Base-by-base conservation (phyloP, 2,329 filamentous ascomycete species). In the Chlorencoelia australis region DNA sequence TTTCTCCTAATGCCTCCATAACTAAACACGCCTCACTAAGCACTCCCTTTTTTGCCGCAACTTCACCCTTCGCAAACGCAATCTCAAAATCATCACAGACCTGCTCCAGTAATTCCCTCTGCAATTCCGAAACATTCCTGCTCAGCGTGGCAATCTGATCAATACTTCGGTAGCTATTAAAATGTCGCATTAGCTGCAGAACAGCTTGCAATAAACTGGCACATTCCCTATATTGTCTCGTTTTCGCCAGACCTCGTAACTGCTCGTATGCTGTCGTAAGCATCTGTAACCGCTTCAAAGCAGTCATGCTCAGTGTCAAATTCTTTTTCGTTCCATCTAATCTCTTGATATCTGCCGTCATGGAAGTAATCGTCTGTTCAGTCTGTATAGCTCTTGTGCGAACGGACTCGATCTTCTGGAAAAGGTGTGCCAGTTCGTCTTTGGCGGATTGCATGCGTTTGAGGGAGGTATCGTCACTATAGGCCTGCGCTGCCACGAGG, bases 21-120 rank as follows among this genome's bases (percentile, higher is more conserved):
- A 98, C 89, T 45, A 84, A 67, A 57, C 91, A 96, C 1, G 85
- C 87, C 61, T 98, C 91, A 22, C 81, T 69, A 38, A 98, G 69
- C 57, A 80, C 79, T 10, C 68, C 72, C 47, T 75, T 77, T 47
- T 78, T 79, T 39, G 75, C 66, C 3, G 68, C 67, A 10, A 94
- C 77, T 60, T 96, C 89, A 15, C 77, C 79, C 60, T 89, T 94
- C 14, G 88, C 81, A 60, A 96, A 98, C 0, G 84, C 82, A 40
- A 95, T 73, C 66, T 98, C 91, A 56, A 98, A 98, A 60, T 98
- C 91, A 62, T 96, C 91, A 58, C 91, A 98, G n/a, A 98, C 82
- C 61, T 98, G 91, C 64, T 98, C 91, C 39, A 95, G 65, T 40
- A 98, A 64, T 59, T 95, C 88, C 42, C 88, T 70, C 63, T 98